Evolutionary conservation across 179 eudicot species (phyloP).

Genomic region (Spinacia oleracea): DNA sequence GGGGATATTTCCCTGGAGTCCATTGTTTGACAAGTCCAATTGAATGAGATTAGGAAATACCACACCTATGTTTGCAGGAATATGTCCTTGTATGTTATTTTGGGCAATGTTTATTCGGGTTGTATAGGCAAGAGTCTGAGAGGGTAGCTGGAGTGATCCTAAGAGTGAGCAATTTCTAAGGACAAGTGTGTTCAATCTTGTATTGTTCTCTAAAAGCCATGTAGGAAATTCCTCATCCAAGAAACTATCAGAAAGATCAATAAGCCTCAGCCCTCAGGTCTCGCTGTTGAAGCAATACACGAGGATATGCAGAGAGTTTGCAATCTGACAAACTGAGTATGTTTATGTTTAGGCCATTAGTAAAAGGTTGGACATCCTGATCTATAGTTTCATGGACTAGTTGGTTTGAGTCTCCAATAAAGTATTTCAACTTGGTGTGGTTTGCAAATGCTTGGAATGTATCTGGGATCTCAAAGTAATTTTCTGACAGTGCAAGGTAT

Average conservation of each 20-base stretch:
- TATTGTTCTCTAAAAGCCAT: slow-evolving; percentile 28
- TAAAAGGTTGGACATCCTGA: not conserved
- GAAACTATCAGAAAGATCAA: slow-evolving; percentile 9
- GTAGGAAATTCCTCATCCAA: slow-evolving; percentile 9
- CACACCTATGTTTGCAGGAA: slow-evolving; percentile 11
- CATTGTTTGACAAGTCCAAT: slow-evolving; percentile 10
- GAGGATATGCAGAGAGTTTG: not conserved
- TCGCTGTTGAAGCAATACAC: not conserved
- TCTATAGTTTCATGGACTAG: not conserved
- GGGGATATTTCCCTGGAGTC: slow-evolving; percentile 1
- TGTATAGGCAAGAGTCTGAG: not conserved
- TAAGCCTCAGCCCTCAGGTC: not conserved
- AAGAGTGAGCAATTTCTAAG: not conserved
- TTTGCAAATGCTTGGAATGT: slow-evolving; percentile 15
- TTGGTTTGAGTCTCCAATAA: not conserved
- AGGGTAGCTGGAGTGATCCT: not conserved
- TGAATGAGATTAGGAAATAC: not conserved
- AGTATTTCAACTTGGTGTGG: slow-evolving; percentile 9
- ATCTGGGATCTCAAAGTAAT: slow-evolving; percentile 3
- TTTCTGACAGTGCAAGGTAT: not conserved
- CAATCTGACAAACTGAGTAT: not conserved
- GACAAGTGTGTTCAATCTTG: not conserved
- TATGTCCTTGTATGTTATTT: slow-evolving; percentile 3
- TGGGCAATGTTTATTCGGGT: not conserved
- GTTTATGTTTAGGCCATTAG: no score